Conservation (phyloP, 257 asterid species). For the Nicotiana sylvestris region DNA sequence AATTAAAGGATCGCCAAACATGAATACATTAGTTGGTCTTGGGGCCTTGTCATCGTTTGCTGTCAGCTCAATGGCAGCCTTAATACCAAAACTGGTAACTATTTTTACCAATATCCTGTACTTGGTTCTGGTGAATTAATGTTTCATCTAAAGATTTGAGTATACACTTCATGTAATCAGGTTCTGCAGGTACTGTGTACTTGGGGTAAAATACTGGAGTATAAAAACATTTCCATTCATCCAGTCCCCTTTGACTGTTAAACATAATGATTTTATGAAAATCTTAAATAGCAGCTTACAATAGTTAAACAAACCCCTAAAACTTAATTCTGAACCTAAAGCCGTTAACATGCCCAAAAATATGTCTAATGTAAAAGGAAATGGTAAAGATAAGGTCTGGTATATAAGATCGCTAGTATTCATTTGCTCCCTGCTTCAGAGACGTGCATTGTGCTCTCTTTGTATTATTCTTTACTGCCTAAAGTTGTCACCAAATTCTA, state of each 20-base stretch:
- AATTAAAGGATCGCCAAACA: constrained; percentile 84
- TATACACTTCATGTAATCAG: background rate
- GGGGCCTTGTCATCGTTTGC: constrained; percentile 98
- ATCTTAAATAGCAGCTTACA: background rate
- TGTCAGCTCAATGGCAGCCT: constrained; percentile 93
- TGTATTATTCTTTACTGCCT: background rate
- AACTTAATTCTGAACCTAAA: constrained; percentile 5
- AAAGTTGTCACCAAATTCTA: too few relatives aligned
- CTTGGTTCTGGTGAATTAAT: background rate
- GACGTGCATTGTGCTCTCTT: background rate
- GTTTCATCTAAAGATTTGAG: background rate
- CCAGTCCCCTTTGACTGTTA: background rate
- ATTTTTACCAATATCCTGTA: constrained; percentile 8
- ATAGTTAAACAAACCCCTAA: background rate
- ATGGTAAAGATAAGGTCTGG: background rate
- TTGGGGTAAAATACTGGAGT: constrained; percentile 8
- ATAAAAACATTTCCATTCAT: background rate
- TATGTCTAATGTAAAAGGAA: background rate
- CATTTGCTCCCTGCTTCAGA: background rate
- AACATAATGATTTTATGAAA: background rate
- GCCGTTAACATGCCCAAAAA: background rate
- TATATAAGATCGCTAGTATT: background rate
- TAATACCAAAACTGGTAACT: constrained; percentile 85
- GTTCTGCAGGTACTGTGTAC: background rate
- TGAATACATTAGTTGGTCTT: constrained; percentile 98